Base-by-base conservation (phyloP, 352 stramenopile species). In the Thraustotheca clavata region DNA sequence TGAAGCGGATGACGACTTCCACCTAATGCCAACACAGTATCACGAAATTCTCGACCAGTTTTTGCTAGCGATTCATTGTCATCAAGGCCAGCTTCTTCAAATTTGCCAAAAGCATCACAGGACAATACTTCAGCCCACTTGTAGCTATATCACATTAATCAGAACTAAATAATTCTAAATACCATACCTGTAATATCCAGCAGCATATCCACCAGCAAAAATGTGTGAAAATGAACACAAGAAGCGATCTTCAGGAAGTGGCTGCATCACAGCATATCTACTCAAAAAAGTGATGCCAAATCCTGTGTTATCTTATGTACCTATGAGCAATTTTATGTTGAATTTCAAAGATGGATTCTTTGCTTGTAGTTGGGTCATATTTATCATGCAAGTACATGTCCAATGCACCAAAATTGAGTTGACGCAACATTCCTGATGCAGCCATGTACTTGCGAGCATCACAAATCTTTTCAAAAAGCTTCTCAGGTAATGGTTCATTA, bases 211-310 rank as follows among this genome's bases (percentile, higher is more conserved):
- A 1, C 96, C 96, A 0, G 92, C 96, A 72, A 99, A 99, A 67
- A 99, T 99, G 74, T 99, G 96, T 31, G 75, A 83, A 73, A 99
- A 99, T 34, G 89, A 92, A 72, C 95, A 98, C n/a, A 99, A 77
- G 74, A 99, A 99, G 34, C 95, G 79, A 76, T 99, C 95, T 62
- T 98, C 92, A 38, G 79, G 68, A 3, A 99, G 77, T 27, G 95
- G 95, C 60, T 79, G 73, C 52, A 97, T 71, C 16, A 98, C 89
- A 18, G 88, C 91, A 60, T 80, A 89, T 20, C 80, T 76, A 47
- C 2, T n/a, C 39, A 4, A 27, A n/a, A n/a, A 47, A 27, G 4
- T 47, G n/a, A 47, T 2, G 43, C 48, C n/a, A 59, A 18, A 59
- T n/a, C 59, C 16, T n/a, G 41, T 27, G 8, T 34, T 4, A 12